These are phyloP conservation scores for Nemania abortiva DNA, from an alignment of 2,329 filamentous ascomycete species.

Conservation along the genomic window DNA sequence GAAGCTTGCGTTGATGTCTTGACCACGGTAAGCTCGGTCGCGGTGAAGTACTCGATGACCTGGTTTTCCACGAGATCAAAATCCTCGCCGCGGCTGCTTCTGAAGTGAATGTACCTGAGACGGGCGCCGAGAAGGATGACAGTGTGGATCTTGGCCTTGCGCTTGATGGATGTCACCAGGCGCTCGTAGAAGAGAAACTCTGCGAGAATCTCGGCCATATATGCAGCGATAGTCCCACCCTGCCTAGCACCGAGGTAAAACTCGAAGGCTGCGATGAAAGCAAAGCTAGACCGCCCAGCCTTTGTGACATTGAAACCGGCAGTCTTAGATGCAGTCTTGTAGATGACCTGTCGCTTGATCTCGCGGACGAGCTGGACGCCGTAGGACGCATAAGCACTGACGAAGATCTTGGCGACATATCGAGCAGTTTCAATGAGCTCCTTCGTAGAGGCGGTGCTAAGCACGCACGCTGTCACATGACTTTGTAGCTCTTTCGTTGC, in stretches of 20 bases:
- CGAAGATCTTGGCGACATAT: constrained; percentile 29
- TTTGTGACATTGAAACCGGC: constrained; percentile 30
- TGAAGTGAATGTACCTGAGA: constrained; percentile 30
- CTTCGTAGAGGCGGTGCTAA: constrained; percentile 32
- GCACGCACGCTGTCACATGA: constrained; percentile 21
- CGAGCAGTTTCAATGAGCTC: constrained; percentile 34
- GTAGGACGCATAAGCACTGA: constrained; percentile 24
- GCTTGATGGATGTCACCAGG: constrained; percentile 29
- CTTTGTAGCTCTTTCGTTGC: constrained; percentile 31
- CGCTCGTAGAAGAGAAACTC: constrained; percentile 38
- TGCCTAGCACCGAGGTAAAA: constrained; percentile 27
- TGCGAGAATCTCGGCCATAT: constrained; percentile 36
- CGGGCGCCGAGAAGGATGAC: constrained; percentile 35
- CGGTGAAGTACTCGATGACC: constrained; percentile 32
- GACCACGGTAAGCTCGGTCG: constrained; percentile 26
- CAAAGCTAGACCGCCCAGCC: constrained; percentile 31
- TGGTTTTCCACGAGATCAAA: constrained; percentile 34
- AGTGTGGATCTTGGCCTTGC: constrained; percentile 29
- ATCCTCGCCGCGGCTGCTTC: constrained; percentile 26
- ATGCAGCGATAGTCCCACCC: constrained; percentile 28
- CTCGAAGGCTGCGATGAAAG: constrained; percentile 36
- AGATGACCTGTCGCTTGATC: constrained; percentile 36
- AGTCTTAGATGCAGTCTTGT: constrained; percentile 27
- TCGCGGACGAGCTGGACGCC: constrained; percentile 35
- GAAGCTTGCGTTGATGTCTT: constrained; percentile 25